Evolutionary conservation across 129 eudicot genomes (phyloP).

Genomic region (Helianthus tuberosus): DNA sequence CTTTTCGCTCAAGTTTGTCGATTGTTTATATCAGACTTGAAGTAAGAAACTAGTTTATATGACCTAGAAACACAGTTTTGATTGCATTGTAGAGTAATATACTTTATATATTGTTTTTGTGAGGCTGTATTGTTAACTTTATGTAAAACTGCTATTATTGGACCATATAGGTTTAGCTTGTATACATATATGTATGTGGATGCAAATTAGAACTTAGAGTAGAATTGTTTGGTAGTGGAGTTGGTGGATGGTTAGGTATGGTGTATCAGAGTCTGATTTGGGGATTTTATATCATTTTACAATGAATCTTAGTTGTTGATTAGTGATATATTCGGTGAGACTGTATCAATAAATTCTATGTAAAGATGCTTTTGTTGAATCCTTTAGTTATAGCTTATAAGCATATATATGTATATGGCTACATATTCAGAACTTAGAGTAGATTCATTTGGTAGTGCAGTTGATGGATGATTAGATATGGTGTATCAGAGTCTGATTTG

Average conservation of each 20-base stretch:
- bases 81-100: not conserved
- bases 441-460: not conserved
- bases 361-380: not conserved
- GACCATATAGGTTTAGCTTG: constrained; percentile 18
- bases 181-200: not conserved
- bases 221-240: not conserved
- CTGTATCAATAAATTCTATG: not conserved
- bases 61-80: not conserved
- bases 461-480: not conserved
- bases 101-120: not conserved
- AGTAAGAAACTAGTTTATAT: not conserved
- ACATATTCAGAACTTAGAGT: not conserved
- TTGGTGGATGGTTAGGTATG: not conserved
- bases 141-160: not conserved
- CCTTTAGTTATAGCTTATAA: constrained; percentile 11
- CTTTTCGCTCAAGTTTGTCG: not conserved
- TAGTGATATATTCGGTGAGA: not conserved
- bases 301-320: not conserved
- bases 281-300: not conserved
- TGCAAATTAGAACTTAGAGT: not conserved
- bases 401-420: not conserved
- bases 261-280: constrained; percentile 11
- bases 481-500: constrained; percentile 10
- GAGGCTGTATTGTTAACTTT: not conserved
- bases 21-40: not conserved